These are phyloP conservation scores for Mycena chlorophos DNA, from an alignment of 768 basidiomycete species.

Conservation along the genomic window DNA sequence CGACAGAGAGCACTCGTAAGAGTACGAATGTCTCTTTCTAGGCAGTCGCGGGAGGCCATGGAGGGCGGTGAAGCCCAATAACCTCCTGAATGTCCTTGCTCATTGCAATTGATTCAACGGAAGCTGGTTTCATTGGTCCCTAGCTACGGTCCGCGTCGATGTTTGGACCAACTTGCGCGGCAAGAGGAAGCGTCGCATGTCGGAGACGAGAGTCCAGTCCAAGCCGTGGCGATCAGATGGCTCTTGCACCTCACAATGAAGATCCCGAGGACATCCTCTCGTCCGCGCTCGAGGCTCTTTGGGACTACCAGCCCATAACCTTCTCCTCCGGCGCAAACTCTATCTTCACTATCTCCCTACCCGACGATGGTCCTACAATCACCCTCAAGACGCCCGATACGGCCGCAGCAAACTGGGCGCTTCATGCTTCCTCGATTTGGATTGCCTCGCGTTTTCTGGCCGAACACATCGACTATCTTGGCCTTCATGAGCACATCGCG, in stretches of 20 bases:
- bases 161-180: not conserved
- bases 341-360: constrained; percentile 46
- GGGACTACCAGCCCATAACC: constrained; percentile 61
- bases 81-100: not conserved
- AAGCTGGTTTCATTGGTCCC: no score
- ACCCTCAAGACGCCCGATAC: constrained; percentile 64
- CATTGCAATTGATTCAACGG: no score
- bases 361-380: constrained; percentile 32
- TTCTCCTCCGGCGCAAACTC: constrained; percentile 57
- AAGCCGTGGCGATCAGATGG: not conserved
- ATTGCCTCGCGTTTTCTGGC: constrained; percentile 64
- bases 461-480: constrained; percentile 56
- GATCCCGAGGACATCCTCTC: constrained; percentile 72
- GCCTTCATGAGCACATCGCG: constrained; percentile 29
- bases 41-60: not conserved
- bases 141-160: no score
- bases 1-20: constrained; percentile 5
- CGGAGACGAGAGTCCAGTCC: no score
- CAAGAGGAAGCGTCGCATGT: not conserved
- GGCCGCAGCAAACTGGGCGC: constrained; percentile 64
- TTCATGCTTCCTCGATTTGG: constrained; percentile 82
- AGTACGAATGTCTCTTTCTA: constrained; percentile 3
- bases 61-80: not conserved
- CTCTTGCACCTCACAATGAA: not conserved
- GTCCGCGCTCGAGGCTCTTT: constrained; percentile 61